Evolutionary conservation across 73 alveolate genomes (phyloP).

Genomic region (Durusdinium trenchii): DNA sequence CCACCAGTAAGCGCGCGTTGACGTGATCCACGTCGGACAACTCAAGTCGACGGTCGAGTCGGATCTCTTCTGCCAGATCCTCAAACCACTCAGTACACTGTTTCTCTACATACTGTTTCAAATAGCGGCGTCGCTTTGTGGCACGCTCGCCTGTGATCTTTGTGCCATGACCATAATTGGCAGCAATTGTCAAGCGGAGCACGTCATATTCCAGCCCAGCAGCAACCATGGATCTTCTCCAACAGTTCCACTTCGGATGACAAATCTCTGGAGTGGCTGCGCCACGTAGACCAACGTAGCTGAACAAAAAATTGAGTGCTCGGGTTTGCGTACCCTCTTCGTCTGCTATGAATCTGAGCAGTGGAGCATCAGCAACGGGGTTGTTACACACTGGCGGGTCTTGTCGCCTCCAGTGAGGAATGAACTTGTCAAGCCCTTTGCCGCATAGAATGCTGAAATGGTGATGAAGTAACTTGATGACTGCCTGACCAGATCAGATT

Average conservation of each 20-base stretch:
- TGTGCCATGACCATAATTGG: constrained; percentile 51
- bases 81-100: background rate
- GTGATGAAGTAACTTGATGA: constrained; percentile 16
- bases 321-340: constrained; percentile 31
- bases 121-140: background rate
- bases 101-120: background rate
- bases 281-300: background rate
- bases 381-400: no score
- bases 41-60: background rate
- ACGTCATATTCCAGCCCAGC: background rate
- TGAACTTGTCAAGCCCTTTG: background rate
- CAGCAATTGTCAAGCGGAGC: constrained; percentile 26
- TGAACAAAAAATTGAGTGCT: background rate
- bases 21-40: background rate
- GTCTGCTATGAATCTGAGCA: no score
- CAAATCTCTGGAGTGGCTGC: background rate
- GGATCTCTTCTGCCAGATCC: background rate
- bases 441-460: background rate
- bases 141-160: constrained; percentile 14
- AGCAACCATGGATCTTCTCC: background rate
- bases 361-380: no score
- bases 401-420: constrained; percentile 16
- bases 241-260: constrained; percentile 1
- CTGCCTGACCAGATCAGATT: no score
- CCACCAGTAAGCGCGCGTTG: background rate